Base-by-base conservation (phyloP, 2,329 filamentous ascomycete genomes). In the Immersiporthe knoxdaviesiana region DNA sequence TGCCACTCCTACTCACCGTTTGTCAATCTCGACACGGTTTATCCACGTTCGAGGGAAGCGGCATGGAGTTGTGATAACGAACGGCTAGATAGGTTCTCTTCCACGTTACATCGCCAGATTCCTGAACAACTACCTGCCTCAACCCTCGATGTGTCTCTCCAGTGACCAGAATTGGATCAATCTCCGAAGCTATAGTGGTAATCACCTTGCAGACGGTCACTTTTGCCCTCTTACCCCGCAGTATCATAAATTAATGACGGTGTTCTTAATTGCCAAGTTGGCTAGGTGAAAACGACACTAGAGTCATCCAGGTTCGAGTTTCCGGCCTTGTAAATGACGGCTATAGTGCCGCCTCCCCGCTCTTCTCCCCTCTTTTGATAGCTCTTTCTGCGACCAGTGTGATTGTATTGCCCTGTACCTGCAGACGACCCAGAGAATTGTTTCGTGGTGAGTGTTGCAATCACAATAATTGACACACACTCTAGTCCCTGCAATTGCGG, bases 161-260 rank as follows among this genome's bases (percentile, higher is more conserved):
- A 30, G 14, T 56, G 52, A 56, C 52, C 16, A n/a, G 52, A 56
- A 56, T 10, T 30, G 52, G 52, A 7, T 32, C 52, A 16, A 56
- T 56, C 52, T 56, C 52, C 52, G 52, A 56, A 56, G 52, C 18
- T 18, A 56, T 56, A 56, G 52, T 24, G 52, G 27, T 56, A 56
- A 4, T 56, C 52, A 56, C 52, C 24, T 56, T 14, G 27, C 52
- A 56, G 27, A 30, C 12, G 27, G 6, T 30, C 18, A 18, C 12
- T 35, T 35, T 35, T n/a, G n/a, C n/a, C n/a, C n/a, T n/a, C 24
- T 16, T 30, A 4, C 52, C 52, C 24, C 14, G 24, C 52, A 56
- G 52, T 18, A 18, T 8, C 52, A 56, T 56, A 21, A 21, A 30
- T 18, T 56, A 12, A 30, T 32, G 16, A 30, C 21, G 8, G 14